Base-by-base conservation (phyloP, 371 early-diverging fungal species). In the Mortierella sp. region DNA sequence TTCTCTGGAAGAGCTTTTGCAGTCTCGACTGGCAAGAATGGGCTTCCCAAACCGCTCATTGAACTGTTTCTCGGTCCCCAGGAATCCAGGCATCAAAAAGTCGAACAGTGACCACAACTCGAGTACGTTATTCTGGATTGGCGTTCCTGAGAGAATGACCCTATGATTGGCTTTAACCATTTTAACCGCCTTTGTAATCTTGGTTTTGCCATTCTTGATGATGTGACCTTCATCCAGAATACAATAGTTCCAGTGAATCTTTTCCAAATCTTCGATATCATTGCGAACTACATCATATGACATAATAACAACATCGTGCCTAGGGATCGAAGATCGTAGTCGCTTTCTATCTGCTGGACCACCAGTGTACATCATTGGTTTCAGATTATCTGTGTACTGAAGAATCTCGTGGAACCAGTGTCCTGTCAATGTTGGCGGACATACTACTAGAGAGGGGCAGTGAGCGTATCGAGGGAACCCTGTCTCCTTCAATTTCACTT, bases 161-260 rank as follows among this genome's bases (percentile, higher is more conserved):
- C 98, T 91, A 78, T 98, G 94, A 66, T 93, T 91, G 20, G 99
- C 96, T 77, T 87, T 85, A 28, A 96, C 71, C 45, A 92, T 83
- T 84, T 97, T 97, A 75, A 94, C 95, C 0, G 97, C 93, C 77
- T 93, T 93, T 43, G 97, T 98, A 30, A 99, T 92, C 72, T 98
- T 96, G 32, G 99, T 97, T 65, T 93, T 92, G 18, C 95, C 93
- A 83, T 99, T 99, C 85, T 97, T 97, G 84, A 99, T 98, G 45
- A 98, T 92, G 84, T 99, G 99, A 0, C 99, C 99, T 88, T 99
- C 99, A 86, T 99, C 99, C 45, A 99, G 86, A 68, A 99, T 93
- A 75, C 97, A 95, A 84, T 98, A 99, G 86, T 98, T 98, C 94
- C 94, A 99, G 40, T 90, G 85, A 47, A 94, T 85, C 37, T 83